Evolutionary conservation across 305 asterid species (phyloP), one percentile per base, ranked within the genome.

Genomic region (Plantago coronopus): DNA sequence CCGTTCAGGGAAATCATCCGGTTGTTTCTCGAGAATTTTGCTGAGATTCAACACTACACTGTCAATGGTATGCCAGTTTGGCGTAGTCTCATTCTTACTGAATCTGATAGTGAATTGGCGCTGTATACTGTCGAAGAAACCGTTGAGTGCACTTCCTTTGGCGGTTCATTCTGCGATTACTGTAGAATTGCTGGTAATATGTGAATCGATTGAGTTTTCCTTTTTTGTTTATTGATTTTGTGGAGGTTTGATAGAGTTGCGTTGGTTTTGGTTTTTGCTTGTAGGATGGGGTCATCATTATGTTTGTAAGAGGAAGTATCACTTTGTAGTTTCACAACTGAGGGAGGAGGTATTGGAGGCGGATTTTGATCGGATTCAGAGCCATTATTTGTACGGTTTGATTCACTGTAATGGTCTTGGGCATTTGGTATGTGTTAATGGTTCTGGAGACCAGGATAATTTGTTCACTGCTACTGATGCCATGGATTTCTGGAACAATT

Each of bases 271-370:
- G 17, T 49, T 18, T 10, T 29, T 5, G 17, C 10, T 59, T 67
- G 46, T 69, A 88, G 96, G 95, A 31, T 88, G 96, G 93, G 88
- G 93, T 31, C 95, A 88, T 75, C 89, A 88, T 80, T 88, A 72
- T 76, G 95, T 88, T 48, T 75, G 85, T 61, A 80, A 75, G 68
- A 72, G 87, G 50, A 81, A 81, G 75, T 86, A 88, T 64, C 95
- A 83, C 70, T 66, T 88, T n/a, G 46, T 88, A 48, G 79, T 88
- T 75, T 88, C 95, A 14, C 79, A 71, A 5, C 70, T 69, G 29
- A 77, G 86, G 84, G 69, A 81, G 40, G 65, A 68, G 56, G 79
- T 72, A 19, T 49, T 86, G 67, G 68, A 72, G 61, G 70, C 38
- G 20, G 66, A 74, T 62, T 78, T 79, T 57, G 67, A 71, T 37